Conservation (phyloP, 2,329 filamentous ascomycete genomes). For the Penicillium sp. region DNA sequence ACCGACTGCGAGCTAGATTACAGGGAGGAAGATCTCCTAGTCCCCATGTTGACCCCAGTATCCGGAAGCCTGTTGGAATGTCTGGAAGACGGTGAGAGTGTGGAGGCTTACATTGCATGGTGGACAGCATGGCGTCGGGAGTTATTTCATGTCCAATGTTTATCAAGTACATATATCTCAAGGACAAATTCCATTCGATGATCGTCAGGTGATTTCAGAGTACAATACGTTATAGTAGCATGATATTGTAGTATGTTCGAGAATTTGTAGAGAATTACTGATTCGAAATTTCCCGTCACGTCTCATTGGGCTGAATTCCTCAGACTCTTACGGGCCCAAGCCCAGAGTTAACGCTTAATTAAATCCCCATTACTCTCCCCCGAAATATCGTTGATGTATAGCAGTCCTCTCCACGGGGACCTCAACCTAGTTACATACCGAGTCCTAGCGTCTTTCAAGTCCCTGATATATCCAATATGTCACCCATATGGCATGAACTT, state of each 20-base stretch:
- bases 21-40: constrained; percentile 54
- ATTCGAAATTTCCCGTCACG: too few species aligned
- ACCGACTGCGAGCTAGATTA: constrained; percentile 75
- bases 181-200: background rate
- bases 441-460: too few species aligned
- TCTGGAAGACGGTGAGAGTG: constrained; percentile 18
- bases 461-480: too few species aligned
- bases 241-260: background rate
- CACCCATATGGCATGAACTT: too few species aligned
- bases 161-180: constrained; percentile 3
- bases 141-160: constrained; percentile 11
- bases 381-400: too few species aligned
- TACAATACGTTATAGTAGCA: background rate
- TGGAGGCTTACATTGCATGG: constrained; percentile 6
- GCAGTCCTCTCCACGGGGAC: too few species aligned
- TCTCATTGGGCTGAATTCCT: too few species aligned
- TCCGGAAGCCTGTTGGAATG: constrained; percentile 34
- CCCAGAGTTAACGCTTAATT: too few species aligned
- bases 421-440: too few species aligned
- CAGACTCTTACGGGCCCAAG: too few species aligned
- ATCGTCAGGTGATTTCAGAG: background rate
- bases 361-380: too few species aligned
- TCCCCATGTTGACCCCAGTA: constrained; percentile 33
- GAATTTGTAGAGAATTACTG: too few species aligned
- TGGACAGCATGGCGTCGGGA: constrained; percentile 21